Evolutionary conservation across 352 stramenopile species (phyloP), one percentile per base, ranked within the genome.

Genomic region (Globisporangium acanthophoron): DNA sequence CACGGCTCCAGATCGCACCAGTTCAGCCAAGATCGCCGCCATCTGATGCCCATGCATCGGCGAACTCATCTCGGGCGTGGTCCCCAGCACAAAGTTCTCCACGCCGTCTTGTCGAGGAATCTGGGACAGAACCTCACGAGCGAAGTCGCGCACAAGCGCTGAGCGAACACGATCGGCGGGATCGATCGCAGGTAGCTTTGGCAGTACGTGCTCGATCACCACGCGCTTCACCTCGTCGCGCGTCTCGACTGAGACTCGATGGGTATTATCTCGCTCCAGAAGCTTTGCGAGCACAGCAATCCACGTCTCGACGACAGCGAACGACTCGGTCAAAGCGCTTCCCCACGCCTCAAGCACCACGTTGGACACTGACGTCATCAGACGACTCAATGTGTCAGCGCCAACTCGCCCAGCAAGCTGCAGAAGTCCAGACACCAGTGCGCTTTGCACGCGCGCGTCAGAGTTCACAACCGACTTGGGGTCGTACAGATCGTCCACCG

Each of bases 401-500:
- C 35, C 45, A 31, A 64, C 44, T 43, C 58, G 43, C 12, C 35
- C 24, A 9, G 51, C 58, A 11, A 64, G 51, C 1, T 18, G 18
- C 18, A 41, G 5, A 1, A 59, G 12, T 16, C 58, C 44, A 12
- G 58, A 20, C 5, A 64, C 24, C 13, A 55, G 35, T 37, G 33
- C 52, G 51, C 45, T 18, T 20, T 64, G 51, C 21, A 64, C 44
- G 41, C 46, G 37, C 29, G 18, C 21, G 2, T 58, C 33, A 35
- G 53, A 15, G 27, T 51, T 64, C 11, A 33, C 29, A 15, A 59
- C 5, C 24, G 45, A 16, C 15, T 58, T 52, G n/a, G 35, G 51
- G 2, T 45, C 5, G 52, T 54, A 59, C 24, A 76, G 59, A 2
- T 71, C 44, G n/a, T 56, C 20, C 43, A 63, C 59, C 64, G 78